These are phyloP conservation scores for Aspergillus pseudonomiae DNA, from an alignment of 2,329 filamentous ascomycete genomes.

Conservation along the genomic window DNA sequence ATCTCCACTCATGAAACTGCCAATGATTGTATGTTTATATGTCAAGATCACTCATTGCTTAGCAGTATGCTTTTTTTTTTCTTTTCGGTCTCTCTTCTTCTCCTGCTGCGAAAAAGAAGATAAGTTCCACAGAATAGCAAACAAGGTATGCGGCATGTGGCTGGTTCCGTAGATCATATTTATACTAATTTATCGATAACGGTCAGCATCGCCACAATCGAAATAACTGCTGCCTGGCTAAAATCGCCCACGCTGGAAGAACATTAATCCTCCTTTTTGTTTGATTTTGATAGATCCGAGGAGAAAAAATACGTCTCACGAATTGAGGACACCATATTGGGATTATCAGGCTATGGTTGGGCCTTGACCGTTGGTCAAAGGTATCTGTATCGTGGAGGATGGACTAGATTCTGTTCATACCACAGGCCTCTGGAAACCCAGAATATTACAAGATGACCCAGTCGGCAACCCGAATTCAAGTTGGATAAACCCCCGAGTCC, in stretches of 20 bases:
- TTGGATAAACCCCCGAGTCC: background rate
- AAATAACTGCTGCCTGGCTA: background rate
- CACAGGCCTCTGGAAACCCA: background rate
- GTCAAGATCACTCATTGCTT: background rate
- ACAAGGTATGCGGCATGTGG: background rate
- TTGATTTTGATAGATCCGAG: background rate
- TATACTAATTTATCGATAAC: background rate
- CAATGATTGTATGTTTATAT: background rate
- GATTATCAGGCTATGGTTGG: background rate
- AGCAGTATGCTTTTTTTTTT: background rate
- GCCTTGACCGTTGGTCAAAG: background rate
- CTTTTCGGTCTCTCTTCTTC: background rate
- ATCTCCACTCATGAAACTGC: constrained; percentile 1
- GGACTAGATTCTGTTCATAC: background rate
- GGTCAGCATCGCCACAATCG: constrained; percentile 15
- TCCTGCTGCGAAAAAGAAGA: background rate
- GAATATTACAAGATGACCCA: background rate
- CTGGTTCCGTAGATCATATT: background rate
- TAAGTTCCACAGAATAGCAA: background rate
- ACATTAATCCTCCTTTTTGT: background rate
- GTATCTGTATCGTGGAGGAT: background rate
- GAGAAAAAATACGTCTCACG: background rate
- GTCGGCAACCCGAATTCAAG: background rate
- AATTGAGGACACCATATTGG: background rate
- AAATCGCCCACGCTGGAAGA: background rate